These are phyloP conservation scores for Scleroderma bovista DNA, from an alignment of 768 basidiomycete species.

Conservation along the genomic window DNA sequence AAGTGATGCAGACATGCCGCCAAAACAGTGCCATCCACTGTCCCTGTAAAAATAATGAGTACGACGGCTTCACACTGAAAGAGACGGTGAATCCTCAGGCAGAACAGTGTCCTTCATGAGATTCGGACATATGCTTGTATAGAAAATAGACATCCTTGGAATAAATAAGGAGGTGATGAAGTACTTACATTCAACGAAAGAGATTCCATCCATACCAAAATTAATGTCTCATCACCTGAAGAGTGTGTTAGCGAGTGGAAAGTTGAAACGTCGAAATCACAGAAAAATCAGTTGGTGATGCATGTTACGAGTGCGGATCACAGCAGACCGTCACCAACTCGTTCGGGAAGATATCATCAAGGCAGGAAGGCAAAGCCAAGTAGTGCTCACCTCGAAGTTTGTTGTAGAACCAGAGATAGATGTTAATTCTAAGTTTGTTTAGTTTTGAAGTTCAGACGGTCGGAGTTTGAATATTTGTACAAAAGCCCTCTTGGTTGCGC, in stretches of 20 bases:
- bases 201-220: neutral
- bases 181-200: conserved; percentile 3
- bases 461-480: neutral
- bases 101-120: conserved; percentile 50
- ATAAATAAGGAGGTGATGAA: neutral
- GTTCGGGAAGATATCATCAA: conserved; percentile 69
- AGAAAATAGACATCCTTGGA: conserved; percentile 45
- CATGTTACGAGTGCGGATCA: conserved; percentile 78
- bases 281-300: conserved; percentile 47
- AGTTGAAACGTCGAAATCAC: conserved; percentile 7
- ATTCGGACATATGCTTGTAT: conserved; percentile 78
- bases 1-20: no score
- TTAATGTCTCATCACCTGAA: neutral
- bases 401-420: neutral
- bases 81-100: conserved; percentile 36
- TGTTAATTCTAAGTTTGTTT: neutral
- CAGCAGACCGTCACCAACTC: conserved; percentile 65
- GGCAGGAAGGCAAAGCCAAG: conserved; percentile 13
- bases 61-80: neutral
- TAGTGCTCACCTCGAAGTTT: conserved; percentile 27
- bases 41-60: neutral
- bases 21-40: no score
- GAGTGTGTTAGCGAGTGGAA: conserved; percentile 1
- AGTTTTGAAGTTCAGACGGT: neutral
- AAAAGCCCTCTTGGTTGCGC: neutral